A percentile compares a stretch with the other conserved stretches of the same genome.
Evolutionary conservation across 371 early-diverging fungal species (phyloP).

Genomic region (Mortierella sp.): DNA sequence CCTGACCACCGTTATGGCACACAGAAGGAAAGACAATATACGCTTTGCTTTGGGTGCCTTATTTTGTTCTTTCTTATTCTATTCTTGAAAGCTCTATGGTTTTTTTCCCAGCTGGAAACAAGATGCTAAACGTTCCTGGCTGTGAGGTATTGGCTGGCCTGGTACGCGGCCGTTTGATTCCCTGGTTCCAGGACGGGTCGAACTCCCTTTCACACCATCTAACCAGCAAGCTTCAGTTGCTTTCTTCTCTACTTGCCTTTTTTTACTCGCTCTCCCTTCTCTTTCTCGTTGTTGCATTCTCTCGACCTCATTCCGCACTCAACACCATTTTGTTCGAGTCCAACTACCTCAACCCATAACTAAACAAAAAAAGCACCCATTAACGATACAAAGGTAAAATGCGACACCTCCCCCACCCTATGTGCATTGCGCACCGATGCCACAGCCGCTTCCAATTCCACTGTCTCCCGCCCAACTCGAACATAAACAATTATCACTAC

Average conservation of each 20-base stretch:
- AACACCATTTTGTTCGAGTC: background rate
- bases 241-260: background rate
- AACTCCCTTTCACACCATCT: background rate
- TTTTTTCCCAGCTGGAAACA: conserved; percentile 6
- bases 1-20: background rate
- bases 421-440: too few relatives aligned
- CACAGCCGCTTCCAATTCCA: too few relatives aligned
- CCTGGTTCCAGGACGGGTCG: too few relatives aligned
- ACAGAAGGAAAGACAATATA: too few relatives aligned
- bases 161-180: too few relatives aligned
- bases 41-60: background rate
- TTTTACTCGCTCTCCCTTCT: background rate
- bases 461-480: too few relatives aligned
- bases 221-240: background rate
- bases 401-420: too few relatives aligned
- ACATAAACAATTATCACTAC: too few relatives aligned
- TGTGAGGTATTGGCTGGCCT: background rate
- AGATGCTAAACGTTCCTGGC: background rate
- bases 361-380: background rate
- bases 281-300: background rate
- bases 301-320: background rate
- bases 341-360: background rate
- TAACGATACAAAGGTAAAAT: background rate
- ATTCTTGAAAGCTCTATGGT: background rate
- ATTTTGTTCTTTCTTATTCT: background rate